Base-by-base conservation (phyloP, 2,329 filamentous ascomycete species). In the Fragosphaeria purpurea region DNA sequence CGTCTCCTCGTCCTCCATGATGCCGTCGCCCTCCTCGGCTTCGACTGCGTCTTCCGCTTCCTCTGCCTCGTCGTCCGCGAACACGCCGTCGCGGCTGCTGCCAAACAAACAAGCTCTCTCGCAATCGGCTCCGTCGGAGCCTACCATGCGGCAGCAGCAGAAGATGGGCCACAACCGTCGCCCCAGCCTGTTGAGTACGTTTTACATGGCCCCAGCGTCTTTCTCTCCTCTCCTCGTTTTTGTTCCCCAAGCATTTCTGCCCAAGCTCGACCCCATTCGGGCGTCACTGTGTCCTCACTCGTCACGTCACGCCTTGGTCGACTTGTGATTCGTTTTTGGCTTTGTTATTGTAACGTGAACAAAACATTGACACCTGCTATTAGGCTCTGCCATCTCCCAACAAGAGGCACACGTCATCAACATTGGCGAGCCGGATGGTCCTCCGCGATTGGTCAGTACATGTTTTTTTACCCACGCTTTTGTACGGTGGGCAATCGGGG, bases 371-470 rank as follows among this genome's bases (percentile, higher is more conserved):
- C 22, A 22, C 22, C 22, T 22, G 22, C 22, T 37, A n/a, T 32
- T 57, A 88, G 85, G 85, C 65, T 77, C 80, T 41, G 83, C 85
- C 13, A 73, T 90, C 54, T 80, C 80, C 43, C 82, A 86, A 64
- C 77, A 85, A 59, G 84, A 89, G 66, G 84, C 84, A 61, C 88
- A 83, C n/a, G 84, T 88, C 44, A 81, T 90, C 65, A 86, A 89
- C 63, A 80, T 91, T 57, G 85, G 83, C 41, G 79, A 85, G 55
- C 80, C 81, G 31, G 84, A 88, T 56, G 83, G 81, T n/a, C 77
- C 80, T 55, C 82, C 83, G 56, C 75, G 84, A 50, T 70, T 90
- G 69, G 84, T 88, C 69, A 65, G 81, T 62, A 34, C 40, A 13
- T 30, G 30, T 32, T 44, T 57, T 7, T 37, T 11, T 37, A 11